These are phyloP conservation scores for Microdochium paspali DNA, from an alignment of 2,329 filamentous ascomycete species.

Conservation along the genomic window DNA sequence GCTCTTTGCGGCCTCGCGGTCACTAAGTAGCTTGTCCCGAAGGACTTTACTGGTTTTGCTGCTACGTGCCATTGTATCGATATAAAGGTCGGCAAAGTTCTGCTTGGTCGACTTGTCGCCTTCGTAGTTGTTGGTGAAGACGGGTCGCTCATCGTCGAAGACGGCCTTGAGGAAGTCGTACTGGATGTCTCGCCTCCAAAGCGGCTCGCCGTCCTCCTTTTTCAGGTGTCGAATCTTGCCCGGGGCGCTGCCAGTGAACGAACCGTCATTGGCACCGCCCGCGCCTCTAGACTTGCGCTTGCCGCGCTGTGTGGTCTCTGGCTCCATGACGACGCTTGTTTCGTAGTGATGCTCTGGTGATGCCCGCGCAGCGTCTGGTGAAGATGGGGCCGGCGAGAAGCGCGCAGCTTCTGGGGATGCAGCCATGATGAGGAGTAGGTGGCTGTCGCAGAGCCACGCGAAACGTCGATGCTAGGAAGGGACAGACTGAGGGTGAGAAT, in stretches of 20 bases:
- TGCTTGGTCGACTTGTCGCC: constrained; percentile 47
- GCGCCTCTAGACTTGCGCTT: constrained; percentile 13
- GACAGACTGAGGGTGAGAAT: neutral
- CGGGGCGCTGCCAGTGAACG: constrained; percentile 16
- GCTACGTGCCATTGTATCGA: constrained; percentile 96
- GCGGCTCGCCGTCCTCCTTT: constrained; percentile 78
- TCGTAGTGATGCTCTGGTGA: constrained; percentile 9
- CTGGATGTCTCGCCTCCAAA: constrained; percentile 83
- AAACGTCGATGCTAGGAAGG: neutral
- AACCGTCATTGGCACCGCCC: constrained; percentile 6
- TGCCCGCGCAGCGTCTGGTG: neutral
- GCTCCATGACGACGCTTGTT: constrained; percentile 2
- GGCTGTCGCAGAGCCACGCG: neutral
- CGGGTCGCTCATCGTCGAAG: constrained; percentile 63
- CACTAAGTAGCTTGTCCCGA: constrained; percentile 89
- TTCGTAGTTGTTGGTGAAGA: constrained; percentile 88
- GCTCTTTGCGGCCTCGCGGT: constrained; percentile 83
- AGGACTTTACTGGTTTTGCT: constrained; percentile 99
- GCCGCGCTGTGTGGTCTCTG: constrained; percentile 8
- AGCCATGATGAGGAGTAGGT: neutral
- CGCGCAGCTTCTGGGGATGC: neutral
- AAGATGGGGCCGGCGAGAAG: neutral
- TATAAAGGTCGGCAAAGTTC: constrained; percentile 91
- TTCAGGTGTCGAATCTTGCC: constrained; percentile 78
- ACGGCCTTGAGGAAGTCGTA: constrained; percentile 76